Percentiles rank a stretch among this genome's conserved stretches.
Evolutionary conservation across 2,329 filamentous ascomycete species (phyloP).

Genomic region (Ophiocordyceps camponoti-floridani): DNA sequence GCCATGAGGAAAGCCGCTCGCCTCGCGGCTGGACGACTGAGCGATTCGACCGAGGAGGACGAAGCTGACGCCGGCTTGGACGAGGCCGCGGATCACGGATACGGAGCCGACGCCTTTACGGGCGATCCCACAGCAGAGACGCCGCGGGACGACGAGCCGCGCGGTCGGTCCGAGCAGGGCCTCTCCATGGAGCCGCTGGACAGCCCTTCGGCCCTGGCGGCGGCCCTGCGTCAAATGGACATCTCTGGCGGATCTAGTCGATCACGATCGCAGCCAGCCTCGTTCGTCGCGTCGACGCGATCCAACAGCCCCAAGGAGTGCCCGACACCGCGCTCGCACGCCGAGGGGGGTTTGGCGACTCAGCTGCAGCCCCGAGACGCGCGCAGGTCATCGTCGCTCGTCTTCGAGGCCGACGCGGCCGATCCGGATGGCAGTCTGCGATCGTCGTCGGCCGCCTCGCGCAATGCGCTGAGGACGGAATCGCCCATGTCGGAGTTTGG

Average conservation of each 20-base stretch:
- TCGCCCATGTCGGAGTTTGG: slow-evolving; percentile 82
- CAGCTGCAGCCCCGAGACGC: slow-evolving; percentile 42
- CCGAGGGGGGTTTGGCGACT: slow-evolving; percentile 32
- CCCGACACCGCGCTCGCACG: slow-evolving; percentile 75
- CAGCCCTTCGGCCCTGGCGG: slow-evolving; percentile 33
- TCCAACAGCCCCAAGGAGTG: slow-evolving; percentile 85
- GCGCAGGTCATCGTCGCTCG: slow-evolving; percentile 53
- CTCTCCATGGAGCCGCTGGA: slow-evolving; percentile 7
- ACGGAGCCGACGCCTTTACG: slow-evolving; percentile 6
- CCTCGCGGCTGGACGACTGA: slow-evolving; percentile 70
- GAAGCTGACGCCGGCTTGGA: slow-evolving; percentile 27
- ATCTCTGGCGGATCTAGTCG: slow-evolving; percentile 10
- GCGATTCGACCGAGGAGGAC: slow-evolving; percentile 52
- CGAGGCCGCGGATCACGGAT: slow-evolving; percentile 3
- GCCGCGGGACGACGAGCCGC: slow-evolving; percentile 1
- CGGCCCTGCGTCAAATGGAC: slow-evolving; percentile 28
- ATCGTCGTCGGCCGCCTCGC: slow-evolving; percentile 58
- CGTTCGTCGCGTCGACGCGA: slow-evolving; percentile 50
- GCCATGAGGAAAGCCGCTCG: slow-evolving; percentile 78
- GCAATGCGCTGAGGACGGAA: slow-evolving; percentile 53
- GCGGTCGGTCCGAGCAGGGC: slow-evolving; percentile 4
- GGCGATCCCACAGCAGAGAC: slow-evolving; percentile 18
- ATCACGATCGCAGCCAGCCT: slow-evolving; percentile 31
- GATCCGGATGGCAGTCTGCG: slow-evolving; percentile 80
- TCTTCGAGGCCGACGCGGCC: slow-evolving; percentile 67